Conservation (phyloP, 2,329 filamentous ascomycete genomes). For the Neodidymelliopsis sp. region DNA sequence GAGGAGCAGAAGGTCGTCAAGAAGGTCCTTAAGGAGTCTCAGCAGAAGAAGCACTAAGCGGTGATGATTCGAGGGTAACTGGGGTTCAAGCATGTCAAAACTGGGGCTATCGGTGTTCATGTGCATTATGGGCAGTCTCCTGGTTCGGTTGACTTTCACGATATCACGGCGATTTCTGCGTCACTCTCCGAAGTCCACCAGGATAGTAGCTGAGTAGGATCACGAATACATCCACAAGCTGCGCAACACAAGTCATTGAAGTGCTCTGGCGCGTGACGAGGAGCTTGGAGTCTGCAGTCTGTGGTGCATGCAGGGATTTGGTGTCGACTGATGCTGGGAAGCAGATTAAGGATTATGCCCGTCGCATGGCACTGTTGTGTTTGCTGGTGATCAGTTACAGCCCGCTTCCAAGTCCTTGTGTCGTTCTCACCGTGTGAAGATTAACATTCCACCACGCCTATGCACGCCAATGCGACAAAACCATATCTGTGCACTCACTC, state of each 20-base stretch:
- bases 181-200: conserved; percentile 39
- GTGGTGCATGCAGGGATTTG: no score
- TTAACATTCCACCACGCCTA: no score
- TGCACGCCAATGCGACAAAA: no score
- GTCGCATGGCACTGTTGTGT: background rate
- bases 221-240: conserved; percentile 45
- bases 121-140: conserved; percentile 52
- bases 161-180: conserved; percentile 49
- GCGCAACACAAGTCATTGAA: conserved; percentile 20
- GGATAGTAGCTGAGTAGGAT: conserved; percentile 47
- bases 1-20: conserved; percentile 99
- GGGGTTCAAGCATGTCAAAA: conserved; percentile 46
- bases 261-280: conserved; percentile 13
- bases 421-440: no score
- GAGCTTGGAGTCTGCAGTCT: no score
- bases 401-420: no score
- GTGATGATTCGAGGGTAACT: conserved; percentile 31
- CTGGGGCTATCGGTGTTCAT: conserved; percentile 51
- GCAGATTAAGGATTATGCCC: no score
- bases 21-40: conserved; percentile 99
- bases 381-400: no score
- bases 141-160: conserved; percentile 49
- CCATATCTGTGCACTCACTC: no score
- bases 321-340: no score
- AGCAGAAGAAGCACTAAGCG: conserved; percentile 72